Evolutionary conservation across 1,284 basidiomycete species (phyloP).

Genomic region (Ganoderma boninense): DNA sequence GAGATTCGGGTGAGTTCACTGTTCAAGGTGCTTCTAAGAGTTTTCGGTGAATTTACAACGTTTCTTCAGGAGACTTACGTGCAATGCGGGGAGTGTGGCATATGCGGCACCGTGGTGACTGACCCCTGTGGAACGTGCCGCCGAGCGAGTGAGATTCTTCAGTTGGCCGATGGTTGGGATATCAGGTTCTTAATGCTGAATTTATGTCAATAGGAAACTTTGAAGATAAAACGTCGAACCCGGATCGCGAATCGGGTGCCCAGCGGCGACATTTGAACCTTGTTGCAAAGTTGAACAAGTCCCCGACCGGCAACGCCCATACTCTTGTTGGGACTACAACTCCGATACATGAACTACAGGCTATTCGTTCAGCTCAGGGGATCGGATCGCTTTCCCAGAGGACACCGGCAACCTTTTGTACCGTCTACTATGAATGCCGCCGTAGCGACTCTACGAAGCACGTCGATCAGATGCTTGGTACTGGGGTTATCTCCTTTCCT

Average conservation of each 20-base stretch:
- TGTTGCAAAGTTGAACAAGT: background rate
- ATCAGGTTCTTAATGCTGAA: no score
- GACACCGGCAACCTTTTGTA: background rate
- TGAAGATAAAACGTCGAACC: background rate
- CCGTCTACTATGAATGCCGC: background rate
- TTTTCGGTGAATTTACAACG: no score
- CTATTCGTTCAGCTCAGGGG: background rate
- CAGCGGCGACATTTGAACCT: background rate
- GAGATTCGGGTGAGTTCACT: no score
- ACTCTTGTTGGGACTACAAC: background rate
- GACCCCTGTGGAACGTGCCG: no score
- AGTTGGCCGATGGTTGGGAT: no score
- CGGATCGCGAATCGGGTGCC: background rate
- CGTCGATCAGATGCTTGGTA: no score
- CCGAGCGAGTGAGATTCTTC: no score
- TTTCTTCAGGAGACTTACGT: no score
- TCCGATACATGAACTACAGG: background rate
- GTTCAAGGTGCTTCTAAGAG: no score
- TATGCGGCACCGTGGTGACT: no score
- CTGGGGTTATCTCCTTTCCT: background rate
- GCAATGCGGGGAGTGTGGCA: no score
- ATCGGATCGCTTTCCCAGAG: background rate
- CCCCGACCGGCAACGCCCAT: no score
- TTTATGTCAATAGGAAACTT: background rate
- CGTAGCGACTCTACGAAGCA: background rate